Percentiles rank a stretch among this genome's conserved stretches.
These are phyloP conservation scores for Bryoerythrophyllum caledonicum DNA, from an alignment of 225 moss, liverwort and hornwort species.

Conservation along the genomic window DNA sequence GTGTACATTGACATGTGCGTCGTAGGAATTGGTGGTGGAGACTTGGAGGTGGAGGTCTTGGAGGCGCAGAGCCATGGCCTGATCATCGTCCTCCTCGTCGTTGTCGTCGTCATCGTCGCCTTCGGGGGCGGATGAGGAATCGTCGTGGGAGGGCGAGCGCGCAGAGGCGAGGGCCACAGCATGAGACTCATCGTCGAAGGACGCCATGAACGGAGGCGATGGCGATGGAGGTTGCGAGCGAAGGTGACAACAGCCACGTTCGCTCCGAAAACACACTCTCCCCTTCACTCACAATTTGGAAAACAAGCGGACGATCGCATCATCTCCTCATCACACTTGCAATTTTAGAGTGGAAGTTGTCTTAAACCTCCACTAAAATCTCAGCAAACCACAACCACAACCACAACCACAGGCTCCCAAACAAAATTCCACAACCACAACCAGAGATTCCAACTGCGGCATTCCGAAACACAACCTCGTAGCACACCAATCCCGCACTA, in stretches of 20 bases:
- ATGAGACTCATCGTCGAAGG: not conserved
- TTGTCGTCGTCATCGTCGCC: slow-evolving; percentile 22
- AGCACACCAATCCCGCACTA: no score
- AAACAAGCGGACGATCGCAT: no score
- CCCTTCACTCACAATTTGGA: no score
- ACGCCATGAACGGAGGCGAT: not conserved
- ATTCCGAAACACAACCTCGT: no score
- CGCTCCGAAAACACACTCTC: not conserved
- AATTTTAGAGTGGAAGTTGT: no score
- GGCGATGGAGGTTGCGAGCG: not conserved
- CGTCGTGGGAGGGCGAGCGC: slow-evolving; percentile 9
- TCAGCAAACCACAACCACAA: no score
- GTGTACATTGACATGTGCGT: slow-evolving; percentile 67
- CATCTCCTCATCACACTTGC: no score
- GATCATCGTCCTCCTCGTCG: slow-evolving; percentile 39
- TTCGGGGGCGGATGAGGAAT: not conserved
- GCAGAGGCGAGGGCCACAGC: not conserved
- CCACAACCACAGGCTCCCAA: not conserved
- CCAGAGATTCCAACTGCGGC: not conserved
- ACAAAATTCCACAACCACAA: no score
- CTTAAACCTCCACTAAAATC: no score
- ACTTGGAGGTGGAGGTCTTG: slow-evolving; percentile 51
- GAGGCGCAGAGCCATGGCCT: slow-evolving; percentile 25
- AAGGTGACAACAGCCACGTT: not conserved
- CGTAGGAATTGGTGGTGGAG: slow-evolving; percentile 58